These are phyloP conservation scores for Microbotryomycetes sp. DNA, from an alignment of 1,284 basidiomycete genomes.

Conservation along the genomic window DNA sequence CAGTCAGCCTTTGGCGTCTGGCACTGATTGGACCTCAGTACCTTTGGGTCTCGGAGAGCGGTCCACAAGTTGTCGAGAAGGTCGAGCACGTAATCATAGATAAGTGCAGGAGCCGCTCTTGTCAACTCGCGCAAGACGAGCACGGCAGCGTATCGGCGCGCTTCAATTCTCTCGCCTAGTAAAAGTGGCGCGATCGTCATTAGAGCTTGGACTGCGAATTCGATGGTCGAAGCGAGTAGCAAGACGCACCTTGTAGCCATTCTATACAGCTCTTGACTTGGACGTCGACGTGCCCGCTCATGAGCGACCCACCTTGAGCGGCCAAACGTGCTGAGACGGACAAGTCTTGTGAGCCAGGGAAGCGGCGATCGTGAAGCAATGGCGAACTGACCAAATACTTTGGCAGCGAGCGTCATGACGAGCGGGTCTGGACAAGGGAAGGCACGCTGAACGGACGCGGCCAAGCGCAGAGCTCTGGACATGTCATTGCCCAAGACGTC, in stretches of 20 bases:
- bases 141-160: constrained; percentile 71
- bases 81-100: constrained; percentile 69
- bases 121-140: constrained; percentile 87
- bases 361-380: too few species aligned
- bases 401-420: constrained; percentile 39
- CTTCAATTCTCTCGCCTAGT: constrained; percentile 46
- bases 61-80: constrained; percentile 87
- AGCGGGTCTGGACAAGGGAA: constrained; percentile 38
- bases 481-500: constrained; percentile 36
- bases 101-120: constrained; percentile 67
- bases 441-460: constrained; percentile 37
- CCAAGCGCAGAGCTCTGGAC: constrained; percentile 36
- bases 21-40: neutral
- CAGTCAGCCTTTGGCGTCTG: constrained; percentile 45
- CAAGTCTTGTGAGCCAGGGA: neutral
- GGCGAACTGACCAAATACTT: constrained; percentile 34
- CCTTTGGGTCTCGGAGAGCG: constrained; percentile 66
- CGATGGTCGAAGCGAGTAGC: neutral
- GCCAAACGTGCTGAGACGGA: constrained; percentile 33
- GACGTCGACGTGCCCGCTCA: constrained; percentile 37
- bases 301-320: constrained; percentile 35
- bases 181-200: neutral
- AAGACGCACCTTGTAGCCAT: constrained; percentile 36
- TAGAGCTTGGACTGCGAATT: too few species aligned
- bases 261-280: constrained; percentile 39